A percentile compares a stretch with the other conserved stretches of the same genome.
Evolutionary conservation across 2,329 filamentous ascomycete genomes (phyloP).

Genomic region (Cladosporium cucumerinum): DNA sequence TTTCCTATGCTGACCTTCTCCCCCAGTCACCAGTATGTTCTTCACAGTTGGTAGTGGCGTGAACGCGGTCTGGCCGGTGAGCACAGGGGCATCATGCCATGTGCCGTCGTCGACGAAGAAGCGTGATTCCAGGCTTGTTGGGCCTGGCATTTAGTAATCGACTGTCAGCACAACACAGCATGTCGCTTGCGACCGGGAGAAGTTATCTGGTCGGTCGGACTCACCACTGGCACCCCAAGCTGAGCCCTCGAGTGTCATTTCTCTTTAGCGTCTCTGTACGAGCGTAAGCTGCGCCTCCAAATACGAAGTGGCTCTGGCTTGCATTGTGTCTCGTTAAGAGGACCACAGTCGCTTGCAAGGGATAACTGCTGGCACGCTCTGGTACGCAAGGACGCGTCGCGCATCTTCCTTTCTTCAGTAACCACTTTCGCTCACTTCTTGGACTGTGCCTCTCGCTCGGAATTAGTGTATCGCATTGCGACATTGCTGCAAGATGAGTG

Average conservation of each 20-base stretch:
- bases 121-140: slow-evolving; percentile 41
- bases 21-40: slow-evolving; percentile 81
- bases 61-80: slow-evolving; percentile 68
- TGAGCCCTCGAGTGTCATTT: slow-evolving; percentile 19
- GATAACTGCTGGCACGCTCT: slow-evolving; percentile 9
- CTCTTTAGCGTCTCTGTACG: slow-evolving; percentile 15
- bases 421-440: not conserved
- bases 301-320: slow-evolving; percentile 19
- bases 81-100: slow-evolving; percentile 68
- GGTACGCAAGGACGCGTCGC: slow-evolving; percentile 3
- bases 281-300: slow-evolving; percentile 17
- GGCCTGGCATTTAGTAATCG: slow-evolving; percentile 17
- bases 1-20: no score
- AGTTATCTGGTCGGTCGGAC: not conserved
- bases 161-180: no score
- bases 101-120: slow-evolving; percentile 56
- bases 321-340: slow-evolving; percentile 15
- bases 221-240: slow-evolving; percentile 22
- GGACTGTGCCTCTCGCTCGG: not conserved
- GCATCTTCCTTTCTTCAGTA: slow-evolving; percentile 4
- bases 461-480: not conserved
- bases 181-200: not conserved
- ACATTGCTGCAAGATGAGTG: slow-evolving; percentile 2
- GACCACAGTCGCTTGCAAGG: slow-evolving; percentile 6
- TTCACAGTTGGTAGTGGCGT: slow-evolving; percentile 65